Evolutionary conservation across 306 rosid genomes (phyloP).

Genomic region (Malus domestica): DNA sequence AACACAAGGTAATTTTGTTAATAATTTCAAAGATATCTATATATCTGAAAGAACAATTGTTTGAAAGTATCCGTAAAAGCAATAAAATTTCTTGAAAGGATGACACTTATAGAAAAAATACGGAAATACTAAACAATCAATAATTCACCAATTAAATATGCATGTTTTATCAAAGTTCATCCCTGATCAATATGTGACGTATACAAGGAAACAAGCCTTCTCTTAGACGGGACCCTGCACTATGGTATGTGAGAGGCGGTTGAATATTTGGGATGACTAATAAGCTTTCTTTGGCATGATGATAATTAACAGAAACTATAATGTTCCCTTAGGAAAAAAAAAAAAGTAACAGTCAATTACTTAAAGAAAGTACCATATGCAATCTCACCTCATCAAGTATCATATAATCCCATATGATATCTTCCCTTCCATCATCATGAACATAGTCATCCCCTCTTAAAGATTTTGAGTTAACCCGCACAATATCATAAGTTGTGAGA

Average conservation of each 20-base stretch:
- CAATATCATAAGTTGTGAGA: conserved; percentile 90
- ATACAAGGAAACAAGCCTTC: background rate
- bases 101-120: background rate
- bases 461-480: conserved; percentile 76
- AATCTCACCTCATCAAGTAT: conserved; percentile 81
- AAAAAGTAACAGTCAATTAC: background rate
- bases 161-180: background rate
- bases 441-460: conserved; percentile 33
- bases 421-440: conserved; percentile 57
- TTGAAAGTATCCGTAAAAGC: background rate
- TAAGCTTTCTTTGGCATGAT: background rate
- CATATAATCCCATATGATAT: conserved; percentile 85
- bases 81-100: background rate
- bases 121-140: background rate
- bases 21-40: background rate
- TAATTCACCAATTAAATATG: background rate
- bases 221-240: background rate
- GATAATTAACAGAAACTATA: background rate
- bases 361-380: background rate
- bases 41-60: background rate
- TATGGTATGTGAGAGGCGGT: background rate
- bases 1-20: background rate
- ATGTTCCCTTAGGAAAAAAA: background rate
- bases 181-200: background rate
- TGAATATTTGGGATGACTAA: background rate